Percentiles rank a stretch among this genome's conserved stretches.
These are phyloP conservation scores for Penicillium diatomitis DNA, from an alignment of 495 filamentous ascomycete genomes.

Conservation along the genomic window DNA sequence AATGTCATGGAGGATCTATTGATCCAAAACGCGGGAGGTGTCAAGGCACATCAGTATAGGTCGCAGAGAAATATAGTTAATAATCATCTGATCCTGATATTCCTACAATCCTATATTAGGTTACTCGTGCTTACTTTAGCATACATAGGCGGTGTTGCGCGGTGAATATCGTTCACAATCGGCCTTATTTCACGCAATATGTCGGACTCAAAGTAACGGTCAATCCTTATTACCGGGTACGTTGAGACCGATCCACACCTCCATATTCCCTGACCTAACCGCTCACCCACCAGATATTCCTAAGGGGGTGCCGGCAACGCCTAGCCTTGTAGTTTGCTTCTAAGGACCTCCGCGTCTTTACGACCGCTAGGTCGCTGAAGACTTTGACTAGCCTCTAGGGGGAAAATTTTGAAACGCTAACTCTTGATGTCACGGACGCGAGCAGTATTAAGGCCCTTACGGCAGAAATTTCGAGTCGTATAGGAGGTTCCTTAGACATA, in stretches of 20 bases:
- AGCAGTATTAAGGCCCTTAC: background rate
- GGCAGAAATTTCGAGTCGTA: background rate
- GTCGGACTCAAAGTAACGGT: background rate
- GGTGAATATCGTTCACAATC: background rate
- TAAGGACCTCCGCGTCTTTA: background rate
- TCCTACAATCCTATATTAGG: background rate
- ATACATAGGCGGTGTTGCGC: background rate
- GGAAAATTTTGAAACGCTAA: background rate
- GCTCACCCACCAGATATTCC: background rate
- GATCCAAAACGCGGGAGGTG: background rate
- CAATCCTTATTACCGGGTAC: conserved; percentile 1
- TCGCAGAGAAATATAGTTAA: background rate
- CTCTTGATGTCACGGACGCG: background rate
- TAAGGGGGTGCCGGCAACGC: background rate
- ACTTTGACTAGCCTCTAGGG: background rate
- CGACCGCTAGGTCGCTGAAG: background rate
- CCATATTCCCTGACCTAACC: background rate
- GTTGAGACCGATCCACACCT: background rate
- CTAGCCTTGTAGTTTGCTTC: background rate
- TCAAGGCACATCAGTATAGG: background rate
- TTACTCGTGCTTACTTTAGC: background rate
- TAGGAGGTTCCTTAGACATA: background rate
- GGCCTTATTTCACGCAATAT: background rate
- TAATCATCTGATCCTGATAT: background rate
- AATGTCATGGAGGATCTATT: background rate